Conservation (phyloP, 139 green algal genomes). For the Coelastrella sp. region DNA sequence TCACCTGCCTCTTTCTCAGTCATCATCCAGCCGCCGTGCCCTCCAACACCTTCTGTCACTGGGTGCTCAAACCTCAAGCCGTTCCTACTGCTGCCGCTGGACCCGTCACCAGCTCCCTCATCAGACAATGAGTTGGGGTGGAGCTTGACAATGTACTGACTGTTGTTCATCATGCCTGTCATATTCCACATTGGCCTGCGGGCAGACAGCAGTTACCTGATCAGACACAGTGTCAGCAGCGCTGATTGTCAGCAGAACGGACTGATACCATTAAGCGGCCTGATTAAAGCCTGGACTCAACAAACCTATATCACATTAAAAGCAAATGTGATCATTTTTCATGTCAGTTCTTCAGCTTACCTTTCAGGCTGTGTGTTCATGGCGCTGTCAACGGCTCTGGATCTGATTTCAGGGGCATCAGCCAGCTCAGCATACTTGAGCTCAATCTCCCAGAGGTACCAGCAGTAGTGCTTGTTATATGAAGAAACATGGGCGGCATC, state of each 20-base stretch:
- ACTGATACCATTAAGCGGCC: too few species aligned
- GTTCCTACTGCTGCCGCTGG: neutral
- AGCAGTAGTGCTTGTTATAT: neutral
- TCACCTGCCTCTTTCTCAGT: neutral
- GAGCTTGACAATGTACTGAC: conserved; percentile 76
- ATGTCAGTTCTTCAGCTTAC: conserved; percentile 27
- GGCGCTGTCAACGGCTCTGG: conserved; percentile 80
- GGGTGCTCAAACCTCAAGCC: neutral
- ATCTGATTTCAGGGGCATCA: conserved; percentile 57
- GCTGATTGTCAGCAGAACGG: too few species aligned
- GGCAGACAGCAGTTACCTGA: neutral
- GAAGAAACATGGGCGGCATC: conserved; percentile 71
- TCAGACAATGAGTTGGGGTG: conserved; percentile 44
- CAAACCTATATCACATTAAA: too few species aligned
- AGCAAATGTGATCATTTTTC: too few species aligned
- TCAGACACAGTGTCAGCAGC: neutral
- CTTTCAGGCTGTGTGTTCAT: conserved; percentile 88
- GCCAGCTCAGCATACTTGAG: conserved; percentile 49
- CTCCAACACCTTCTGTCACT: neutral
- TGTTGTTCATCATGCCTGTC: conserved; percentile 99
- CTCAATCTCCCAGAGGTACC: conserved; percentile 72
- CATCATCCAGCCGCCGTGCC: conserved; percentile 8
- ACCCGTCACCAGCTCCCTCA: neutral
- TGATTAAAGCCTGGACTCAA: too few species aligned
- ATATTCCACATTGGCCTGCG: conserved; percentile 90